phyloP scores from a whole-genome alignment of 257 asterid species.

The Misopates orontium region DNA sequence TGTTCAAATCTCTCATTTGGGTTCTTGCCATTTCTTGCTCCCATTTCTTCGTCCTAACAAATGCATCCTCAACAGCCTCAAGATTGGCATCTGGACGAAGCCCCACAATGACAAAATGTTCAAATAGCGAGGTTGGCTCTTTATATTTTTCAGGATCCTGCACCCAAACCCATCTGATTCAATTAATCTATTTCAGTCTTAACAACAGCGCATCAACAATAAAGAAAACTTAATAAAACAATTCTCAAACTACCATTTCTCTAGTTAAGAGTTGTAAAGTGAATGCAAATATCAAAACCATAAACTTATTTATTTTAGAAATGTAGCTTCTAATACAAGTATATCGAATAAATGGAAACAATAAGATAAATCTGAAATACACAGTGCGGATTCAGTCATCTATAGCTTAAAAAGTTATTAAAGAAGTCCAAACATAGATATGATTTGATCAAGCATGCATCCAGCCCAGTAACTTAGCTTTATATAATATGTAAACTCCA shows the following conservation, averaged over 20 bases:
- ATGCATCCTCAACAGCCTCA: constrained; percentile 78
- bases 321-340: not conserved
- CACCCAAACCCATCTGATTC: constrained; percentile 38
- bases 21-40: constrained; percentile 52
- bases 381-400: constrained; percentile 2
- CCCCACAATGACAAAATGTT: constrained; percentile 83
- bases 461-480: constrained; percentile 8
- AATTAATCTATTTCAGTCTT: constrained; percentile 5
- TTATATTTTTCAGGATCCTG: constrained; percentile 76
- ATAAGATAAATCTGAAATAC: not conserved
- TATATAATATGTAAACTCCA: not conserved
- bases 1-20: constrained; percentile 41
- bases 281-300: constrained; percentile 13
- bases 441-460: constrained; percentile 14
- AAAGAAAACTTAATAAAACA: constrained; percentile 9
- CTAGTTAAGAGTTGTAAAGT: constrained; percentile 12
- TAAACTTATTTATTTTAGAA: not conserved
- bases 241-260: not conserved
- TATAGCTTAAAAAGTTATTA: constrained; percentile 4
- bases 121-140: constrained; percentile 81
- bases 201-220: constrained; percentile 23
- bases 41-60: constrained; percentile 56
- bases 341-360: constrained; percentile 11
- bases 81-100: constrained; percentile 86
- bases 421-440: constrained; percentile 12